Conservation (phyloP, 2,329 filamentous ascomycete species). For the Rugonectria rugulosa region DNA sequence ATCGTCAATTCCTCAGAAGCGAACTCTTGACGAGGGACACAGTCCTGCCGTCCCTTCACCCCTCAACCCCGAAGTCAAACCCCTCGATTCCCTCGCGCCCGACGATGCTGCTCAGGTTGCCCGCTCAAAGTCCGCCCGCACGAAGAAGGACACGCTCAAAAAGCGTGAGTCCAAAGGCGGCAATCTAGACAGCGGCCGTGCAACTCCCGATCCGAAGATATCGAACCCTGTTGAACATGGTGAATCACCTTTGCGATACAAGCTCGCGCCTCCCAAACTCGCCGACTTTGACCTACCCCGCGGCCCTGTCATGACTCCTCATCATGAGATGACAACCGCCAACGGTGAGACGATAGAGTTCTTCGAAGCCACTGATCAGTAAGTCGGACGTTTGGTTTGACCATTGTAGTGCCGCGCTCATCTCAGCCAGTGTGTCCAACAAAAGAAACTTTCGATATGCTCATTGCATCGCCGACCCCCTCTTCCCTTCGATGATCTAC, state of each 20-base stretch:
- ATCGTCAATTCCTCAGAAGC: conserved; percentile 68
- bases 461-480: conserved; percentile 88
- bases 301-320: conserved; percentile 63
- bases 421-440: conserved; percentile 60
- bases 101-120: conserved; percentile 54
- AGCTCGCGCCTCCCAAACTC: conserved; percentile 68
- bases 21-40: conserved; percentile 73
- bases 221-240: conserved; percentile 48
- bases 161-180: conserved; percentile 70
- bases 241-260: conserved; percentile 65
- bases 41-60: conserved; percentile 76
- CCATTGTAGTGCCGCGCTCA: conserved; percentile 6
- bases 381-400: conserved; percentile 39
- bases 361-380: conserved; percentile 71
- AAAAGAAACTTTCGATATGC: conserved; percentile 85
- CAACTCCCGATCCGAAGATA: conserved; percentile 64
- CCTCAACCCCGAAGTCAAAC: conserved; percentile 71
- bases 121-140: conserved; percentile 52
- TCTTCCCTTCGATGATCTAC: conserved; percentile 85
- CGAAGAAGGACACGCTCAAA: conserved; percentile 73
- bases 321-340: conserved; percentile 60
- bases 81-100: conserved; percentile 46
- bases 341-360: conserved; percentile 64
- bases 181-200: conserved; percentile 56
- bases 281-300: conserved; percentile 68